Evolutionary conservation across 371 early-diverging fungal species (phyloP).

Genomic region (Quaeritorhiza haematococci): DNA sequence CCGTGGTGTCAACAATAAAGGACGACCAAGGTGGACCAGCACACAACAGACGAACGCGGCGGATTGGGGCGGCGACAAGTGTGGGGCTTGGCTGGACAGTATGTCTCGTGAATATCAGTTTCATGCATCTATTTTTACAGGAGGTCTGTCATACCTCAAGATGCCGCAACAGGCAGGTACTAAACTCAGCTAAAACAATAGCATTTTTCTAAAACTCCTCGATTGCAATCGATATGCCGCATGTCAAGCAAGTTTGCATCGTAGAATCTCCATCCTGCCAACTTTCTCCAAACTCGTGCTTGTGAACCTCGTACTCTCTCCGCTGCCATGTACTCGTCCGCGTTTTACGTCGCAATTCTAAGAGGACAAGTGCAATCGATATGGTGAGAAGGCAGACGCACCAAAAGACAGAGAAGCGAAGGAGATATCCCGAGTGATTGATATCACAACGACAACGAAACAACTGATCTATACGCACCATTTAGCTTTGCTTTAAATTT

Average conservation of each 20-base stretch:
- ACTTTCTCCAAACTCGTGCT: constrained; percentile 62
- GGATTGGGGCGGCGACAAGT: too few species aligned
- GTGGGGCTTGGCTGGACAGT: too few species aligned
- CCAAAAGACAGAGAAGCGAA: constrained; percentile 3
- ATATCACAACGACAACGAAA: background rate
- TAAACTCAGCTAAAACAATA: too few species aligned
- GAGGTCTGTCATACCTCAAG: too few species aligned
- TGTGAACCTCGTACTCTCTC: constrained; percentile 62
- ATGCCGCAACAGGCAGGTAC: too few species aligned
- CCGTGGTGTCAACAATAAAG: too few species aligned
- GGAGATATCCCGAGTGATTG: background rate
- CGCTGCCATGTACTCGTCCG: constrained; percentile 73
- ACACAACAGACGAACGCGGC: too few species aligned
- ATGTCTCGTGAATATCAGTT: too few species aligned
- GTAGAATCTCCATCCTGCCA: constrained; percentile 39
- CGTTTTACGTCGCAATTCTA: constrained; percentile 79
- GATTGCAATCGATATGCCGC: constrained; percentile 67
- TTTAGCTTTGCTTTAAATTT: constrained; percentile 74
- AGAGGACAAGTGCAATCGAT: background rate
- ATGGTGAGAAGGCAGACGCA: too few species aligned
- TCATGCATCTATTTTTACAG: too few species aligned
- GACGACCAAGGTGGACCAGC: too few species aligned
- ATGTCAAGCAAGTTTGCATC: constrained; percentile 58
- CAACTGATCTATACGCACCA: constrained; percentile 27
- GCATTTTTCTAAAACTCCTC: constrained; percentile 69